Percentiles rank a stretch among this genome's conserved stretches.
phyloP scores from a whole-genome alignment of 441 rosid genomes.

The Croton laevigatus region DNA sequence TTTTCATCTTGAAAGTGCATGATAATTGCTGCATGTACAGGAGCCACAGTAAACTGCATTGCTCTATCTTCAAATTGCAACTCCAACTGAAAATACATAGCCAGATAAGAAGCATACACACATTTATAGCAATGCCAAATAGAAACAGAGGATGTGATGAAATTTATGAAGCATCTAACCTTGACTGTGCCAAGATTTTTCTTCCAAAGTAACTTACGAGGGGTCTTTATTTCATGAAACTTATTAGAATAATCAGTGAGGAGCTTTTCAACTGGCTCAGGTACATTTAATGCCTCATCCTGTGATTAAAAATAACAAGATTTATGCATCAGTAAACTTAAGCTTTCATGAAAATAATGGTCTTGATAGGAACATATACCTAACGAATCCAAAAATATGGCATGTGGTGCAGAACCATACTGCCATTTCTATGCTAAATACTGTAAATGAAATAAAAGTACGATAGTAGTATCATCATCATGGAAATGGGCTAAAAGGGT shows the following conservation, averaged over 20 bases:
- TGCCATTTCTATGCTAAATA: neutral
- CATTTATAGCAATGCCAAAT: slow-evolving; percentile 10
- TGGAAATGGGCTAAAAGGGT: neutral
- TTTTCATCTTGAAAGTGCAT: slow-evolving; percentile 93
- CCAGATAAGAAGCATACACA: slow-evolving; percentile 16
- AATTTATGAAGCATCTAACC: slow-evolving; percentile 40
- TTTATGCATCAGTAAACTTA: neutral
- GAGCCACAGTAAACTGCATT: slow-evolving; percentile 76
- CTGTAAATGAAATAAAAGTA: neutral
- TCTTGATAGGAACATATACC: neutral
- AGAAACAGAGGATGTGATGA: neutral
- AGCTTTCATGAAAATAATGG: slow-evolving; percentile 3
- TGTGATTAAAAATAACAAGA: slow-evolving; percentile 34
- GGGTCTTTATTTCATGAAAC: slow-evolving; percentile 87
- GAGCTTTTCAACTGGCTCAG: slow-evolving; percentile 70
- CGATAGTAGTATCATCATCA: neutral
- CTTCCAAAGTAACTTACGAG: slow-evolving; percentile 95
- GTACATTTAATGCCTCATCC: slow-evolving; percentile 81
- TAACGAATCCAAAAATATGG: neutral
- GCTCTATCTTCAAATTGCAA: slow-evolving; percentile 88
- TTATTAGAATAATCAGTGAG: slow-evolving; percentile 77
- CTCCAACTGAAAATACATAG: slow-evolving; percentile 60
- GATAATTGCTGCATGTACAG: slow-evolving; percentile 84
- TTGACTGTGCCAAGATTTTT: slow-evolving; percentile 94
- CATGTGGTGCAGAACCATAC: neutral